Base-by-base conservation (phyloP, 768 basidiomycete species). In the Porpolomopsis calyptriformis region DNA sequence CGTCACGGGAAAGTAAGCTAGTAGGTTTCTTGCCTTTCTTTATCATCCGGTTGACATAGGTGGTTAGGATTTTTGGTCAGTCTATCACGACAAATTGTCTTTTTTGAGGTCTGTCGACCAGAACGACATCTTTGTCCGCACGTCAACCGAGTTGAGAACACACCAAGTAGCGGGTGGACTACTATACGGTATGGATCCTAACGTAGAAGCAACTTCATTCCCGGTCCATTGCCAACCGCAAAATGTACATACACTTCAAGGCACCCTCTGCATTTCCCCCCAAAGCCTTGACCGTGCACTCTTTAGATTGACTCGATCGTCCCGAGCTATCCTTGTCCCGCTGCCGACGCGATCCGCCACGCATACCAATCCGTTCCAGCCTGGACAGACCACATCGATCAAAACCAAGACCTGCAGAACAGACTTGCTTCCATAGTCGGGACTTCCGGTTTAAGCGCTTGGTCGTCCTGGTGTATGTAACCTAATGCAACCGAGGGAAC, bases 321-420 rank as follows among this genome's bases (percentile, higher is more conserved):
- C 24, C 52, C 49, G 10, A 46, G 31, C n/a, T 53, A 53, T 36
- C 42, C 44, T 10, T 53, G 52, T 45, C 52, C 52, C n/a, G 46
- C n/a, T 36, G 52, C 52, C 4, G 42, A 49, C 18, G 18, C 40
- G 11, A 50, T 53, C 39, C 52, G 52, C n/a, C 31, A 49, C 1
- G 52, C 49, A 12, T 53, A 53, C 33, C 52, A 53, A 33, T 49
- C 52, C 20, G 45, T 53, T 9, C 46, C 52, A 11, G 52, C 49
- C 19, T 53, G 52, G 52, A 53, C 29, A 12, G 46, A 53, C 26
- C 52, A 53, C 38, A 23, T 53, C 11, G 26, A 47, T 10, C 34
- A 42, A 7, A 53, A 49, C 25, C 45, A 47, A 23, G 45, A 36
- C 27, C 46, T 53, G 8, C 42, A 49, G 38, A 31, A 44, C 18